Evolutionary conservation across 371 early-diverging fungal genomes (phyloP), one percentile per base, ranked within the genome.

Genomic region (Massospora cicadina): DNA sequence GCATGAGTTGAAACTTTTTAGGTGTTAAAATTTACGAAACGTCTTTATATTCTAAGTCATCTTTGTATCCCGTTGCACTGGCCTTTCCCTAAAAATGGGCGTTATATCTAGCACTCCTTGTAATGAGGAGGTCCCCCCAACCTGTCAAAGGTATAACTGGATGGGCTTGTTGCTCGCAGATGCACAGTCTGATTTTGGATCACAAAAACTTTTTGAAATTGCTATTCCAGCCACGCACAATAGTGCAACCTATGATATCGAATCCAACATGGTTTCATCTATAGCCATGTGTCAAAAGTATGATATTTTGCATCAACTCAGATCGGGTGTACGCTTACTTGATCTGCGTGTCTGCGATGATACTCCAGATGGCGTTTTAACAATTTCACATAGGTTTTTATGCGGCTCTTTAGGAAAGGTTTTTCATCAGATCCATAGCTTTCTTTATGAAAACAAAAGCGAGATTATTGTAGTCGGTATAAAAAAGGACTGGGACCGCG

Each of bases 401-500:
- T 53, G 64, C 28, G 30, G n/a, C 27, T 29, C 24, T 64, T 55
- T 64, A 55, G 56, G 54, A n/a, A 32, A 64, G n/a, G 25, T 55
- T 7, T 55, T 64, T 12, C 55, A 64, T 28, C 55, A 64, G 28
- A 64, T 64, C 32, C 30, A 24, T 26, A 23, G 26, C 53, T 64
- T 64, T 55, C 10, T 64, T 54, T 24, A 13, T 26, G 43, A 64
- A 21, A 64, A 64, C 55, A 53, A n/a, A 54, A 55, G 25, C 29
- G 64, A 64, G 25, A 33, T 64, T 13, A 28, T 64, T 12, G 21
- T 64, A 2, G 54, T 64, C 2, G n/a, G 17, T 10, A 64, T 64
- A 12, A 64, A 64, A 30, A 64, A 64, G 30, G 64, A 64, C 55
- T 64, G 54, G 54, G 64, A 64, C 31, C 53, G 64, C 12, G 56